Conservation (phyloP, 768 basidiomycete species). For the Pulveroboletus sp. region DNA sequence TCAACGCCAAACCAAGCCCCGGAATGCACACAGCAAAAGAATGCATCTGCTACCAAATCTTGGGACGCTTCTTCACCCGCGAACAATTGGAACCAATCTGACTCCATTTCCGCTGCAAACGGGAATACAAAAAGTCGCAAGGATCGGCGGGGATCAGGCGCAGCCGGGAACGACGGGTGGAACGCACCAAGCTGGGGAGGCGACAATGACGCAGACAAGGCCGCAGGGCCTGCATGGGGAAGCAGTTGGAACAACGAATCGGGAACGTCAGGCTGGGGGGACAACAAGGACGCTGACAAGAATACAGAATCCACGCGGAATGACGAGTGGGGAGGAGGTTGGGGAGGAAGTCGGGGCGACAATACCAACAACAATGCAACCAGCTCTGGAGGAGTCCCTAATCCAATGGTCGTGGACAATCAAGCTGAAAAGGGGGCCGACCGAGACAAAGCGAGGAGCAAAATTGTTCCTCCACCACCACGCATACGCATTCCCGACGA, state of each 20-base stretch:
- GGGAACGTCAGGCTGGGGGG: slow-evolving; percentile 8
- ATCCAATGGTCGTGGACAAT: slow-evolving; percentile 10
- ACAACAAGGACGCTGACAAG: slow-evolving; percentile 4
- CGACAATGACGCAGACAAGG: slow-evolving; percentile 3
- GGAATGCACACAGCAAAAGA: background rate
- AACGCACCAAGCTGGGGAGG: slow-evolving; percentile 4
- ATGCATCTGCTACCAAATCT: background rate
- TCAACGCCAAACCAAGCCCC: slow-evolving; percentile 5
- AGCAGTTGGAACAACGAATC: background rate
- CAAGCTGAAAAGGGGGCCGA: background rate
- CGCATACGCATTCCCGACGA: slow-evolving; percentile 24
- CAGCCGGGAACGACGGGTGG: background rate
- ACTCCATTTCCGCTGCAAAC: background rate
- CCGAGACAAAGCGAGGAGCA: slow-evolving; percentile 12
- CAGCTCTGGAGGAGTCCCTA: slow-evolving; percentile 3
- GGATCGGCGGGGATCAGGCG: slow-evolving; percentile 5
- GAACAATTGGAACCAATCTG: slow-evolving; percentile 1
- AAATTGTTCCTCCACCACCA: slow-evolving; percentile 18
- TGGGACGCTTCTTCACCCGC: background rate
- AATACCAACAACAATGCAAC: background rate
- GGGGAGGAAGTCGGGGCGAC: background rate
- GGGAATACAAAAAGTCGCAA: background rate
- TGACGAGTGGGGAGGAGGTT: slow-evolving; percentile 6
- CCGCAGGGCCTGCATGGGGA: background rate
- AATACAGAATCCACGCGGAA: background rate